Conservation (phyloP, 331 rosid species). For the Pyracantha coccinea region DNA sequence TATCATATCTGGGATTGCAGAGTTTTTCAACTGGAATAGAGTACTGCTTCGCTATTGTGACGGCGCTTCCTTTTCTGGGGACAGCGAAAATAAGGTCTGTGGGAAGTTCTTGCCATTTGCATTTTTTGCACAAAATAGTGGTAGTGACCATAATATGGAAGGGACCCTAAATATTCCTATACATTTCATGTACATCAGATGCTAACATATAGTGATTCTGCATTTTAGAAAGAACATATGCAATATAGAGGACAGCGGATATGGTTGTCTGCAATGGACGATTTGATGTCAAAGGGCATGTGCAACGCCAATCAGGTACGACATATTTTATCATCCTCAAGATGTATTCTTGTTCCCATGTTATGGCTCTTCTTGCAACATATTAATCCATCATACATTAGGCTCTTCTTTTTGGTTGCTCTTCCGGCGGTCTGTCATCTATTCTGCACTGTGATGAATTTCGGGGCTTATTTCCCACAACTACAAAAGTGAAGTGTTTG, state of each 20-base stretch:
- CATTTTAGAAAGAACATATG: constrained; percentile 44
- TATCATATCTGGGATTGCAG: constrained; percentile 31
- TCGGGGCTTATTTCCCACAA: constrained; percentile 43
- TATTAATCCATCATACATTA: too few relatives aligned
- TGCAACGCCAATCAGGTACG: constrained; percentile 37
- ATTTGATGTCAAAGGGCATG: constrained; percentile 83
- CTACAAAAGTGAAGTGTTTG: constrained; percentile 76
- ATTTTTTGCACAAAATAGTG: neutral
- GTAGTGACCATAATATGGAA: too few relatives aligned
- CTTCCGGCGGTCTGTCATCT: constrained; percentile 89
- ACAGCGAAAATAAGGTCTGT: constrained; percentile 57
- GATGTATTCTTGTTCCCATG: too few relatives aligned
- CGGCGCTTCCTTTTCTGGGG: constrained; percentile 90
- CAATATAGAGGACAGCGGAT: constrained; percentile 88
- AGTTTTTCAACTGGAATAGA: constrained; percentile 89
- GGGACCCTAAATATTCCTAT: neutral
- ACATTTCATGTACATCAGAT: neutral
- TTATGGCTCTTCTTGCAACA: too few relatives aligned
- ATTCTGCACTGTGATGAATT: constrained; percentile 85
- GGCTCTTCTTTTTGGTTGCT: constrained; percentile 94
- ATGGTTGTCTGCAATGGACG: constrained; percentile 83
- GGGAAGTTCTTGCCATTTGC: neutral
- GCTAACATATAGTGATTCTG: neutral
- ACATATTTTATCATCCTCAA: too few relatives aligned
- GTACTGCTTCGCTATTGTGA: constrained; percentile 86